Conservation (phyloP, 257 asterid genomes). For the Nicotiana noctiflora region DNA sequence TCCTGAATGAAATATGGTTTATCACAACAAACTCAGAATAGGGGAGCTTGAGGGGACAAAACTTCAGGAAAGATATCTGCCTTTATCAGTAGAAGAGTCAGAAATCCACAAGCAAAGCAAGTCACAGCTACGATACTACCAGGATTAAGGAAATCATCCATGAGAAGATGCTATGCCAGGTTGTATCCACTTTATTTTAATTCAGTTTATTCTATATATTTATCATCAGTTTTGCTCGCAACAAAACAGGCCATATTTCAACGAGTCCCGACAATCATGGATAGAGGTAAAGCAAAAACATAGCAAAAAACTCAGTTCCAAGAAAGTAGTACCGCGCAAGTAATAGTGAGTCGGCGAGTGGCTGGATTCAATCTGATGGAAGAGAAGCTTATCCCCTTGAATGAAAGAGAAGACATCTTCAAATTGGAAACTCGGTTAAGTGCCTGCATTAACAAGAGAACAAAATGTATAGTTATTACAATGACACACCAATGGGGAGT, state of each 20-base stretch:
- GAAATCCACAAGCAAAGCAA: neutral
- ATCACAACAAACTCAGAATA: neutral
- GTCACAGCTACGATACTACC: neutral
- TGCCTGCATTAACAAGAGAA: conserved; percentile 4
- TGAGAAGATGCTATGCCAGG: neutral
- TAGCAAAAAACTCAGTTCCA: neutral
- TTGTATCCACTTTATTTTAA: neutral
- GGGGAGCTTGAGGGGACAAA: neutral
- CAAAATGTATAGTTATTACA: neutral
- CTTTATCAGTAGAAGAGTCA: neutral
- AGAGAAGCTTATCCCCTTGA: conserved; percentile 31
- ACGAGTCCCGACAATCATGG: neutral
- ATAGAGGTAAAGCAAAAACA: neutral
- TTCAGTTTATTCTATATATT: neutral
- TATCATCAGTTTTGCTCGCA: neutral
- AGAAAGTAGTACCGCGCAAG: conserved; percentile 43
- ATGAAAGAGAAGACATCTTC: conserved; percentile 26
- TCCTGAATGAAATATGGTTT: neutral
- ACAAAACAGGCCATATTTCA: neutral
- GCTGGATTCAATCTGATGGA: conserved; percentile 33
- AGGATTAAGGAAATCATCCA: neutral
- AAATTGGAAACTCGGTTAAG: neutral
- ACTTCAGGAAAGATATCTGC: neutral
- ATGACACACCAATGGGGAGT: neutral
- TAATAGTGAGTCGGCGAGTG: conserved; percentile 43